Evolutionary conservation across 495 filamentous ascomycete species (phyloP).

Genomic region (Barbatosphaeria neglecta): DNA sequence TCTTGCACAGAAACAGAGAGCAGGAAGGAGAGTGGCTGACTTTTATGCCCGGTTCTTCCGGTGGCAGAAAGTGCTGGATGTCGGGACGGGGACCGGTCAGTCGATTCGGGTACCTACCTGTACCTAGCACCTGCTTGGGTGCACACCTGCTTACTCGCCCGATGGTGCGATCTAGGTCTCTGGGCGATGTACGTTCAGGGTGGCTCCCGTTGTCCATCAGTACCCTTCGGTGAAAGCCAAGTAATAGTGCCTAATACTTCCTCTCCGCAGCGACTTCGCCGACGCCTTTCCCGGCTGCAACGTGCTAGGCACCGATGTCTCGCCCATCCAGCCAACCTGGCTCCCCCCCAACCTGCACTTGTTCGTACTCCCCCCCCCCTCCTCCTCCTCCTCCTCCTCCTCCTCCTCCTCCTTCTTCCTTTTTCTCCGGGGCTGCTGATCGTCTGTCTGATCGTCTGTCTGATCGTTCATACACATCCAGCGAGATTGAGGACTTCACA

Average conservation of each 20-base stretch:
- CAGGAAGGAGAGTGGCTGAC: too few species aligned
- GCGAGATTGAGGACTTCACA: slow-evolving; percentile 38
- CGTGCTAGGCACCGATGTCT: slow-evolving; percentile 52
- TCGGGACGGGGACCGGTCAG: slow-evolving; percentile 42
- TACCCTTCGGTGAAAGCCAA: background rate
- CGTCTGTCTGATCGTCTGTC: too few species aligned
- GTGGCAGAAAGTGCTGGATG: slow-evolving; percentile 40
- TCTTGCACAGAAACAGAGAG: background rate
- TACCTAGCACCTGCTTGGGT: too few species aligned
- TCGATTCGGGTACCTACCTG: too few species aligned
- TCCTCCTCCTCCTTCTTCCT: background rate
- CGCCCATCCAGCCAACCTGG: slow-evolving; percentile 38
- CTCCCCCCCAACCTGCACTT: slow-evolving; percentile 35
- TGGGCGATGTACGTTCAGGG: slow-evolving; percentile 15
- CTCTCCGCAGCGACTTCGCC: slow-evolving; percentile 10
- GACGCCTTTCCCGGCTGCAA: slow-evolving; percentile 38
- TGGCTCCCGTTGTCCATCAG: background rate
- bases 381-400: background rate
- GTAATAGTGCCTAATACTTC: slow-evolving; percentile 1
- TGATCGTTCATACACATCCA: background rate
- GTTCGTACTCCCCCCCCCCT: background rate
- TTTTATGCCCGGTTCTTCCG: too few species aligned
- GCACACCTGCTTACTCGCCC: too few species aligned
- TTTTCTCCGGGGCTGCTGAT: too few species aligned
- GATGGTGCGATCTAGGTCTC: slow-evolving; percentile 5